Conservation (phyloP, 306 rosid species). For the Vachellia pachyceras region DNA sequence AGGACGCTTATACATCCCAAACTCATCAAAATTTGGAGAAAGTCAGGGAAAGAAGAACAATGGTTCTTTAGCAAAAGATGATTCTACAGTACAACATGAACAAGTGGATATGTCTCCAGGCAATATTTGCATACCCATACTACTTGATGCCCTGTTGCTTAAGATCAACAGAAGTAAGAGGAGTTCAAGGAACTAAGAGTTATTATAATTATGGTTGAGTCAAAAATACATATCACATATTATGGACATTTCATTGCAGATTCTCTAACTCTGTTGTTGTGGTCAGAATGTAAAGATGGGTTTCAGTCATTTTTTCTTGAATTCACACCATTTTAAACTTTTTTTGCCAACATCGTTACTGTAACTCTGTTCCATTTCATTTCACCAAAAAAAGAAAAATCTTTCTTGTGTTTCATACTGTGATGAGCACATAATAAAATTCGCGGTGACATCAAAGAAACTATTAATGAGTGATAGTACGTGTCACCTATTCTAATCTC, state of each 20-base stretch:
- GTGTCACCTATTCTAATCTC: too few relatives aligned
- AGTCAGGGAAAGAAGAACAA: slow-evolving; percentile 3
- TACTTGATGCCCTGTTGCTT: slow-evolving; percentile 50
- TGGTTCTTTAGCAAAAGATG: slow-evolving; percentile 35
- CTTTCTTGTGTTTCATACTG: too few relatives aligned
- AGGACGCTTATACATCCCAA: slow-evolving; percentile 51
- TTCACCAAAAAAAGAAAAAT: too few relatives aligned
- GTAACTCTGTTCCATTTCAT: slow-evolving; percentile 12
- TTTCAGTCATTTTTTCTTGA: slow-evolving; percentile 27
- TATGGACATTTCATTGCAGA: not conserved
- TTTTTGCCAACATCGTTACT: not conserved
- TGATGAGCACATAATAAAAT: too few relatives aligned
- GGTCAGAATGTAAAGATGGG: slow-evolving; percentile 20
- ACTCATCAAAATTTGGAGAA: slow-evolving; percentile 47
- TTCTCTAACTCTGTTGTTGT: slow-evolving; percentile 15
- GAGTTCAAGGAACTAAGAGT: slow-evolving; percentile 48
- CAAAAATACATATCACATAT: not conserved
- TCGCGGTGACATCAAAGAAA: too few relatives aligned
- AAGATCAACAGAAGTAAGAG: slow-evolving; percentile 52
- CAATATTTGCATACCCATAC: slow-evolving; percentile 56
- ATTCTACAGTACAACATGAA: slow-evolving; percentile 39
- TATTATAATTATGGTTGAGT: not conserved
- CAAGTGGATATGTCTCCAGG: slow-evolving; percentile 43
- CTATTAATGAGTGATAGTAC: too few relatives aligned
- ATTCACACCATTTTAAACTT: not conserved